Evolutionary conservation across 208 protist species (phyloP), one percentile per base, ranked within the genome.

Genomic region (Angomonas ambiguus): DNA sequence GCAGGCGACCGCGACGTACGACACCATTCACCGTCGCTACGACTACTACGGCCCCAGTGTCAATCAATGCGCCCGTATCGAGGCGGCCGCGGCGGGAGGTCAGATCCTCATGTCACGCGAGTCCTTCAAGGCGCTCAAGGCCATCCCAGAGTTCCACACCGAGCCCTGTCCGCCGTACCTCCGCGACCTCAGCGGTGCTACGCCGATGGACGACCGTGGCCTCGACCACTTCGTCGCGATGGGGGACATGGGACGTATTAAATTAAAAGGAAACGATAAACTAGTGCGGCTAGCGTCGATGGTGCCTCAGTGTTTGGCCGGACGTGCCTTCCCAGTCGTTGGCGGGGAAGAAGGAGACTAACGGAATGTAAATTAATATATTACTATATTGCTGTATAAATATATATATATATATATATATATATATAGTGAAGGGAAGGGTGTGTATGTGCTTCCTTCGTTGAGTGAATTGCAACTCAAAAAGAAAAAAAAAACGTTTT

Each of bases 31-130:
- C 33, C 71, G 82, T 11, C 70, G 83, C n/a, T 90, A 90, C 67
- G 90, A 97, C 70, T 97, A 96, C 80, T 94, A 92, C 67, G 90
- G 91, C 20, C 77, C 77, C 0, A 88, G 87, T 35, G 91, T 97
- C 1, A 95, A 95, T 67, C 82, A 81, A 13, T 82, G 85, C 35
- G 86, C 90, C 1, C 82, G 90, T 25, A 87, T 97, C 33, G 72
- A 84, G 65, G 59, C 75, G 5, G 69, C 66, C 0, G 83, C 82
- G 3, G 80, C 84, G 31, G 92, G 91, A 24, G 94, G 90, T 1
- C 87, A 96, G 65, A 93, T 94, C 45, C 63, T 88, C 22, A 75
- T 92, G 70, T 93, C 82, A 28, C 76, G 76, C 0, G 62, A 88
- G 55, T 85, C 75, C 18, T 87, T 83, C 24, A 68, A 87, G 72